These are phyloP conservation scores for Phascolomyces articulosus DNA, from an alignment of 371 early-diverging fungal species.

Conservation along the genomic window DNA sequence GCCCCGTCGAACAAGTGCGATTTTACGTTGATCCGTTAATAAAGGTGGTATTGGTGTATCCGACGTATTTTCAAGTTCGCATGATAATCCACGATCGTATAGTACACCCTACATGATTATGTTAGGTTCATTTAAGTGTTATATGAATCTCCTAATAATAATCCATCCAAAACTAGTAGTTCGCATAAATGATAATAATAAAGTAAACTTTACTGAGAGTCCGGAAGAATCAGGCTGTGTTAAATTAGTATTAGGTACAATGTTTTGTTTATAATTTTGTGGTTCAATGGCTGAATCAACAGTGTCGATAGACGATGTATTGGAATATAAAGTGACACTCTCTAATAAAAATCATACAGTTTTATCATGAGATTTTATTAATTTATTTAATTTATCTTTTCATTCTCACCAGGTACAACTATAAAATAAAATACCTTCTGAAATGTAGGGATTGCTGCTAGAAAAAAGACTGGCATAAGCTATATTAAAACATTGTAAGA, in stretches of 20 bases:
- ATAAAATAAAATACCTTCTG: conserved; percentile 45
- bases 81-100: conserved; percentile 47
- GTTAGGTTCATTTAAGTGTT: background rate
- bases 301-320: conserved; percentile 28
- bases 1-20: conserved; percentile 44
- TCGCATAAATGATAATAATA: background rate
- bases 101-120: conserved; percentile 42
- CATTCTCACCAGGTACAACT: no score
- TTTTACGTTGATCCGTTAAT: conserved; percentile 28
- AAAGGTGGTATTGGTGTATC: conserved; percentile 20
- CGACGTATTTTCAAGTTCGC: conserved; percentile 25
- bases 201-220: conserved; percentile 12
- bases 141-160: background rate
- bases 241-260: conserved; percentile 37
- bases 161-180: background rate
- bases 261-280: conserved; percentile 33
- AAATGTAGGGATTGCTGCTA: conserved; percentile 39
- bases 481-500: conserved; percentile 11
- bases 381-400: no score
- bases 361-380: no score
- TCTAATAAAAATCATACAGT: conserved; percentile 16
- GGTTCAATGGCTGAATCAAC: conserved; percentile 18
- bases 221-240: conserved; percentile 35
- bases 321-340: conserved; percentile 36
- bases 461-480: conserved; percentile 31